Conservation (phyloP, 2,329 filamentous ascomycete genomes). For the Ophiostoma populinum region DNA sequence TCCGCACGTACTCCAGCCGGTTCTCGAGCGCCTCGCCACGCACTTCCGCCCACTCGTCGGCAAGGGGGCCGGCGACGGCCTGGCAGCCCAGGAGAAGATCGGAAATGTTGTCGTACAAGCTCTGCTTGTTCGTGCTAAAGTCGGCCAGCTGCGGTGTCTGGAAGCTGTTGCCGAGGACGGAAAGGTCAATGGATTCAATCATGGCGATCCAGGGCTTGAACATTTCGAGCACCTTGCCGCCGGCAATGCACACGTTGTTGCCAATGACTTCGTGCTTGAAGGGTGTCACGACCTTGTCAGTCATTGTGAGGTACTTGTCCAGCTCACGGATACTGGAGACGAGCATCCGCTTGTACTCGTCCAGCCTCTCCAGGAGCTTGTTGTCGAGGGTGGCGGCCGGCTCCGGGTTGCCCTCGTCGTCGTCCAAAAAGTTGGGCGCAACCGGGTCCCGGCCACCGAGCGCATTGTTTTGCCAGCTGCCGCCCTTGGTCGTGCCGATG, state of each 20-base stretch:
- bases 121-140: constrained; percentile 82
- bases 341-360: constrained; percentile 71
- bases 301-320: constrained; percentile 62
- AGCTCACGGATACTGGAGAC: constrained; percentile 74
- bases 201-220: constrained; percentile 82
- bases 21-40: constrained; percentile 79
- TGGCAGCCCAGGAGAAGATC: constrained; percentile 81
- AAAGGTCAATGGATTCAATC: constrained; percentile 82
- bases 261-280: constrained; percentile 64
- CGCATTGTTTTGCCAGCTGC: constrained; percentile 70
- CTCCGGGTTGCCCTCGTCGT: constrained; percentile 55
- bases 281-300: constrained; percentile 67
- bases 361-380: constrained; percentile 63
- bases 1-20: constrained; percentile 62
- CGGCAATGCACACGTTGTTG: constrained; percentile 65
- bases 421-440: constrained; percentile 72
- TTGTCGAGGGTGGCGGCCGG: constrained; percentile 59
- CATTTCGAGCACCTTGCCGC: constrained; percentile 65
- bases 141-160: constrained; percentile 76
- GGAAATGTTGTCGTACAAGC: constrained; percentile 80
- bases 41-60: constrained; percentile 91
- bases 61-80: constrained; percentile 74
- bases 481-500: constrained; percentile 64
- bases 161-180: constrained; percentile 57
- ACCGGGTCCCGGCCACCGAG: constrained; percentile 49